Conservation (phyloP, 805 yeast genomes). For the Pichia gijzeniarum region DNA sequence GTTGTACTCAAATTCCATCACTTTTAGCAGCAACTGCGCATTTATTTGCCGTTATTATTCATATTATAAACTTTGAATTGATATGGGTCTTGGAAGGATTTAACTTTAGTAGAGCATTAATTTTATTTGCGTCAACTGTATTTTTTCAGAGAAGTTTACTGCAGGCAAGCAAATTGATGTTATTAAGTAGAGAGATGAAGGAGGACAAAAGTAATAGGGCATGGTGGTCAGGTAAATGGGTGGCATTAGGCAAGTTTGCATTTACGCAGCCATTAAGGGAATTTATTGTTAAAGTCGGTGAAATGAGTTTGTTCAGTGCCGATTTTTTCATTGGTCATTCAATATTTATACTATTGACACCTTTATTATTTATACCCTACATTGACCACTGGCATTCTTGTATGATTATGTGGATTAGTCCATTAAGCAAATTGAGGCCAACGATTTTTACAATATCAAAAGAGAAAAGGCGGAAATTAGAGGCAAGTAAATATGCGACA, state of each 20-base stretch:
- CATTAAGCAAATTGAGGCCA: constrained; percentile 31
- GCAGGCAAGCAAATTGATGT: constrained; percentile 27
- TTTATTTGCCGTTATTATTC: constrained; percentile 29
- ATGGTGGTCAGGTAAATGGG: constrained; percentile 54
- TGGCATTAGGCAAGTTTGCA: constrained; percentile 29
- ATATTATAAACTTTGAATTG: constrained; percentile 32
- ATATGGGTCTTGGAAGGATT: constrained; percentile 38
- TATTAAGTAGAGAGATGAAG: constrained; percentile 37
- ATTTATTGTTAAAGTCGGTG: constrained; percentile 38
- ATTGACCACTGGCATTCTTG: constrained; percentile 43
- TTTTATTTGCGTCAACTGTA: constrained; percentile 34
- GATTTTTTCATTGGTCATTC: constrained; percentile 43
- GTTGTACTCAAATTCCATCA: constrained; percentile 31
- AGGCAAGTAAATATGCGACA: constrained; percentile 39
- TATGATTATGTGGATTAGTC: constrained; percentile 45
- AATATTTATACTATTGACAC: constrained; percentile 34
- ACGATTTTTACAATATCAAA: constrained; percentile 37
- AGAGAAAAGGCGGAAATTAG: constrained; percentile 33
- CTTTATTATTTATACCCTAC: constrained; percentile 39
- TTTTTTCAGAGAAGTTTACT: constrained; percentile 33
- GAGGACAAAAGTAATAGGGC: constrained; percentile 37
- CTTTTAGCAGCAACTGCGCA: constrained; percentile 38
- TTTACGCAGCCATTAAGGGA: constrained; percentile 43
- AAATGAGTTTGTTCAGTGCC: constrained; percentile 40
- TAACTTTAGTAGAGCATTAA: constrained; percentile 33